Conservation (phyloP, 768 basidiomycete genomes). For the Wakefieldia striispora region DNA sequence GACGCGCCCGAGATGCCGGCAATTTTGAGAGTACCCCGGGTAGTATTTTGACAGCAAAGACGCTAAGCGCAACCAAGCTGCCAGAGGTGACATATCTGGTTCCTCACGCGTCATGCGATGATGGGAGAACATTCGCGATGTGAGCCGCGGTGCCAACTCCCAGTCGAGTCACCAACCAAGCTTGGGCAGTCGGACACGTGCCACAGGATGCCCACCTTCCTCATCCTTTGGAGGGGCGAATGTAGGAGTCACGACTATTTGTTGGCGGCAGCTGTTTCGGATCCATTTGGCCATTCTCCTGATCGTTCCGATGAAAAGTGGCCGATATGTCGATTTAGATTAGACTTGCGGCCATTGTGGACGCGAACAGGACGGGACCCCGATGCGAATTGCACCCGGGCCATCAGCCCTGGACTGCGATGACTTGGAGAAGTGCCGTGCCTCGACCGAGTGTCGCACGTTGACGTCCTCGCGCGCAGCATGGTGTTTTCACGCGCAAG, state of each 20-base stretch:
- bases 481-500: background rate
- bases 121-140: too few relatives aligned
- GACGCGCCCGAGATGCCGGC: slow-evolving; percentile 10
- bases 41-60: background rate
- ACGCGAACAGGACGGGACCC: background rate
- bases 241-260: too few relatives aligned
- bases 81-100: background rate
- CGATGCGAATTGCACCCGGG: background rate
- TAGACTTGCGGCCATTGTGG: background rate
- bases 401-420: too few relatives aligned
- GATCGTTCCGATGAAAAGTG: background rate
- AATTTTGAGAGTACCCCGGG: background rate
- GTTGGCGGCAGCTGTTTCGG: background rate
- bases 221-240: too few relatives aligned
- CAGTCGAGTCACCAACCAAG: background rate
- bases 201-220: background rate
- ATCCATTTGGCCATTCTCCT: background rate
- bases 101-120: background rate
- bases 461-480: background rate
- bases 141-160: too few relatives aligned
- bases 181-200: background rate
- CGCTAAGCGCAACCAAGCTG: background rate
- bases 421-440: too few relatives aligned
- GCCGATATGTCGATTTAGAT: background rate
- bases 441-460: background rate